Base-by-base conservation (phyloP, 2,329 filamentous ascomycete genomes). In the Penicillium psychrosexuale region DNA sequence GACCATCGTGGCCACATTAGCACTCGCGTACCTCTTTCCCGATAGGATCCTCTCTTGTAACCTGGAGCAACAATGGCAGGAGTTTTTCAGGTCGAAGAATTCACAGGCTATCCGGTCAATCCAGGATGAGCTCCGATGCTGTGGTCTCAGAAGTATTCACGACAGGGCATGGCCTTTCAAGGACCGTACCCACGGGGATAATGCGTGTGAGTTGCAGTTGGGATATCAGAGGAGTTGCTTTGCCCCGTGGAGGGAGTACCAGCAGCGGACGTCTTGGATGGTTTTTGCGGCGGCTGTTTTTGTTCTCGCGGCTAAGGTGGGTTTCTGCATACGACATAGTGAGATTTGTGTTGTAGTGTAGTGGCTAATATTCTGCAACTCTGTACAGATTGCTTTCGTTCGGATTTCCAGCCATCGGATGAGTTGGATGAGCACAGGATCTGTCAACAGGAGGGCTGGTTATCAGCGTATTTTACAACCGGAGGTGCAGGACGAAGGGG, bases 101-200 rank as follows among this genome's bases (percentile, higher is more conserved):
- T 63, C 64, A 5, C 49, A 57, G 3, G 63, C 66, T 7, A 69
- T 74, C 36, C 67, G 72, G 19, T 44, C 64, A 2, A 72, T 73
- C 47, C 70, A 75, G 51, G 67, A 68, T 43, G 50, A 51, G 3
- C 59, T 72, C 24, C 68, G 60, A 37, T 74, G 72, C 47, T 75
- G 72, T 38, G 72, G 72, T 2, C 57, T 71, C 8, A 61, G 70
- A 33, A 73, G 71, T 38, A 61, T 66, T n/a, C 69, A 61, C 52
- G 72, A 75, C 47, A 60, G 69, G 15, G 69, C 72, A 3, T 75
- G 72, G 72, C 72, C 72, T 1, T 74, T 75, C 55, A 73, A 72
- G 40, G 67, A 70, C 31, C 53, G 49, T 0, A 53, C 49, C 8
- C 61, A 72, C 24, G 65, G 61, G 3, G 69, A 69, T 24, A 53